Evolutionary conservation across 108 stramenopile species (phyloP).

Genomic region (Ochromonas danica): DNA sequence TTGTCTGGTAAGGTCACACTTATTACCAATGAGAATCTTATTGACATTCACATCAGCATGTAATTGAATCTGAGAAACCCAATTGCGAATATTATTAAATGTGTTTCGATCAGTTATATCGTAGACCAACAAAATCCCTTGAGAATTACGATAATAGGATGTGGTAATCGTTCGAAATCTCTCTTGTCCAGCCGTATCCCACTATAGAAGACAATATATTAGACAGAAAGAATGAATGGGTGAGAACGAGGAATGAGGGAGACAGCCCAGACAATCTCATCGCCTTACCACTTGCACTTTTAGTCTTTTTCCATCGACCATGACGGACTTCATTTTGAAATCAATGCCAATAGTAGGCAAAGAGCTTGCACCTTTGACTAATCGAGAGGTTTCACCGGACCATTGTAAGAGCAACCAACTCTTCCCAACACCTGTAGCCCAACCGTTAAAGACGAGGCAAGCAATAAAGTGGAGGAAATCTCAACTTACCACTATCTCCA

Average conservation of each 20-base stretch:
- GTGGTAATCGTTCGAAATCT: constrained; percentile 67
- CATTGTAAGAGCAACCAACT: constrained; percentile 54
- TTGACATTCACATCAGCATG: constrained; percentile 43
- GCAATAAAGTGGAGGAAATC: background rate
- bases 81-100: constrained; percentile 93
- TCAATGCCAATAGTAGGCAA: constrained; percentile 42
- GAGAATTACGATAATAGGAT: constrained; percentile 66
- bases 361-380: constrained; percentile 48
- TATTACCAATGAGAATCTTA: constrained; percentile 45
- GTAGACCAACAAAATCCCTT: constrained; percentile 96
- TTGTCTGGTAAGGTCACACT: constrained; percentile 43
- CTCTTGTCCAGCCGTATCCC: constrained; percentile 98
- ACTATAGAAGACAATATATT: constrained; percentile 38
- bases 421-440: constrained; percentile 52
- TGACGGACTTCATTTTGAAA: constrained; percentile 38
- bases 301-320: constrained; percentile 35
- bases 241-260: background rate
- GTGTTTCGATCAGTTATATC: constrained; percentile 95
- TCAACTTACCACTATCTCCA: constrained; percentile 47
- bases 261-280: constrained; percentile 62
- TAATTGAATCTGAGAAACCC: constrained; percentile 92
- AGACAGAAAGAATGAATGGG: background rate
- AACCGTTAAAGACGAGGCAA: background rate
- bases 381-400: constrained; percentile 45
- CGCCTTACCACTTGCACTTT: constrained; percentile 56